phyloP scores from a whole-genome alignment of 2,329 filamentous ascomycete species.

The Penicillium sumatraense region DNA sequence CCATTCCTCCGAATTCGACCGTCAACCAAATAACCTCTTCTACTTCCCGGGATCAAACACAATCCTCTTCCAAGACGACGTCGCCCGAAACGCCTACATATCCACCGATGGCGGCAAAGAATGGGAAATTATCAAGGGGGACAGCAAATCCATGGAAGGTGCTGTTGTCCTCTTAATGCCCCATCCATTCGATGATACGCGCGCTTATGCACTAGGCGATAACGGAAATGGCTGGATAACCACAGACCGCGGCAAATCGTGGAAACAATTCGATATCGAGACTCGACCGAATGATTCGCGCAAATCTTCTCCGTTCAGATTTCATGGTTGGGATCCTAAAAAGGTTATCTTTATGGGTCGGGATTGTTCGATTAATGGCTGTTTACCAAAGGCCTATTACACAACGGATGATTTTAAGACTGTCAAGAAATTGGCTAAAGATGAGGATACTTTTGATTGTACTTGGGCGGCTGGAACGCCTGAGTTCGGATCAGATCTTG shows the following conservation, averaged over 20 bases:
- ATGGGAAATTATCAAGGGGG: conserved; percentile 70
- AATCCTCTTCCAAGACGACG: conserved; percentile 72
- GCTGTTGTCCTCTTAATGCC: conserved; percentile 66
- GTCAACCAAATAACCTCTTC: conserved; percentile 70
- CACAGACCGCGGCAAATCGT: conserved; percentile 78
- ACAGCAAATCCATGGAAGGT: conserved; percentile 58
- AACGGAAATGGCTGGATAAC: conserved; percentile 79
- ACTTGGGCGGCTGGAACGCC: conserved; percentile 82
- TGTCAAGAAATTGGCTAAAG: conserved; percentile 66
- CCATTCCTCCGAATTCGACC: conserved; percentile 66
- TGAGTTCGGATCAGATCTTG: conserved; percentile 62
- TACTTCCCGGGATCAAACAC: conserved; percentile 92
- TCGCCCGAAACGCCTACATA: conserved; percentile 70
- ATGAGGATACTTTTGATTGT: conserved; percentile 69
- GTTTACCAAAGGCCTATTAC: conserved; percentile 69
- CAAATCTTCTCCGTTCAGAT: conserved; percentile 62
- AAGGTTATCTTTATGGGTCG: conserved; percentile 84
- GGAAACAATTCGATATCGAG: conserved; percentile 73
- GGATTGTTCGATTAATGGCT: conserved; percentile 68
- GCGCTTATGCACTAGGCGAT: conserved; percentile 78
- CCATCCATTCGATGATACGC: conserved; percentile 77
- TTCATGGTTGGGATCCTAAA: conserved; percentile 81
- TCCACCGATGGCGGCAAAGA: conserved; percentile 79
- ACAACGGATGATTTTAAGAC: conserved; percentile 84
- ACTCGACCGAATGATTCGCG: conserved; percentile 60